phyloP scores from a whole-genome alignment of 139 green algal species.

The Ettlia oleoabundans region DNA sequence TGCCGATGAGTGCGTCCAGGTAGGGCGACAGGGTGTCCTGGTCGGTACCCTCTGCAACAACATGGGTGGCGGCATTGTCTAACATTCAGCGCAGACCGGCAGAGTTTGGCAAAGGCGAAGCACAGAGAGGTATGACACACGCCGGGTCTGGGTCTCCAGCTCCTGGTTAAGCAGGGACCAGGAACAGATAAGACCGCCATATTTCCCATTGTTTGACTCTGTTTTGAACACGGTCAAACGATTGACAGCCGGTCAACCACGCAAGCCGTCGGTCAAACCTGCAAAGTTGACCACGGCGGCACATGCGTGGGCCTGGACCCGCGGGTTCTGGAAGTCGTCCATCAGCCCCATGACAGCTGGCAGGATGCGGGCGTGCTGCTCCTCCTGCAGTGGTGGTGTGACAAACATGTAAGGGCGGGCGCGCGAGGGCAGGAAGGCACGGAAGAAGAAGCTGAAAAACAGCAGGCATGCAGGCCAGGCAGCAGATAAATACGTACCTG shows the following conservation, averaged over 20 bases:
- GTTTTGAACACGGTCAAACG: background rate
- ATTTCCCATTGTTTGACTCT: too few relatives aligned
- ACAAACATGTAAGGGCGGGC: background rate
- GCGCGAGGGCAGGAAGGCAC: background rate
- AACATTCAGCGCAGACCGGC: background rate
- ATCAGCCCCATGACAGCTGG: constrained; percentile 73
- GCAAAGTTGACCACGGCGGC: constrained; percentile 98
- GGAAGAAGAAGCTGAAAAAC: background rate
- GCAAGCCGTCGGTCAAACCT: constrained; percentile 88
- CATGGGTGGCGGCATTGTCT: background rate
- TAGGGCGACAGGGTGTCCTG: constrained; percentile 88
- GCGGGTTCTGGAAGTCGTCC: constrained; percentile 88
- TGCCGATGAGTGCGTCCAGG: constrained; percentile 91
- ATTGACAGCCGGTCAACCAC: too few relatives aligned
- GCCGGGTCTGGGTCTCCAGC: background rate
- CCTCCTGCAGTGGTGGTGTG: constrained; percentile 56
- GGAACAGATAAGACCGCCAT: background rate
- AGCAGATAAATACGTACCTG: constrained; percentile 51
- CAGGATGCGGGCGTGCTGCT: constrained; percentile 59
- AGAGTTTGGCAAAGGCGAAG: background rate
- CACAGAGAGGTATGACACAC: background rate
- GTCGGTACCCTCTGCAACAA: constrained; percentile 15
- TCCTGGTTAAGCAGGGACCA: background rate
- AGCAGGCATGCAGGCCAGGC: background rate
- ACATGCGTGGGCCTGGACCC: constrained; percentile 94